A percentile compares a stretch with the other conserved stretches of the same genome.
phyloP scores from a whole-genome alignment of 768 basidiomycete species.

The Mycena haematopus region DNA sequence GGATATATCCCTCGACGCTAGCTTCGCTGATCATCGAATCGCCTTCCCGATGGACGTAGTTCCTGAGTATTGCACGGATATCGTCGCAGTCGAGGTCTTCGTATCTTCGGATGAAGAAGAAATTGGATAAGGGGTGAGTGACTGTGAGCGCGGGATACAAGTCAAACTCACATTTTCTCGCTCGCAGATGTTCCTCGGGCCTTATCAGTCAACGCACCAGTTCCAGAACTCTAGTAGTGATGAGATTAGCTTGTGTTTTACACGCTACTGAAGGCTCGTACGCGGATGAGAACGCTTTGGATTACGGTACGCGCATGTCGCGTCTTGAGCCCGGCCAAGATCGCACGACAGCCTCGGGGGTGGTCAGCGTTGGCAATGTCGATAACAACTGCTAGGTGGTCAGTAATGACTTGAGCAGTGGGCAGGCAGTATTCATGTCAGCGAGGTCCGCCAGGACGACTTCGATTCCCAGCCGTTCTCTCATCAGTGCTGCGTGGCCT shows the following conservation, averaged over 20 bases:
- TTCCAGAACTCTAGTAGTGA: constrained; percentile 24
- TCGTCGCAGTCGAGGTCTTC: constrained; percentile 29
- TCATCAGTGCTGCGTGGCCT: constrained; percentile 9
- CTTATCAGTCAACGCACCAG: constrained; percentile 29
- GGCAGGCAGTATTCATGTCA: too few relatives aligned
- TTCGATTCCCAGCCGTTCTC: constrained; percentile 17
- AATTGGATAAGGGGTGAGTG: not conserved
- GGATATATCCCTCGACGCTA: constrained; percentile 26
- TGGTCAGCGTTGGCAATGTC: constrained; percentile 29
- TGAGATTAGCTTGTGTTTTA: not conserved
- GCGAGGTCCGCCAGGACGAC: constrained; percentile 18
- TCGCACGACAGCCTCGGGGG: constrained; percentile 17
- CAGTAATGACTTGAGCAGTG: not conserved
- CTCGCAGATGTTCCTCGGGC: constrained; percentile 25
- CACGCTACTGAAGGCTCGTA: too few relatives aligned
- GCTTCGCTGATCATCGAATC: constrained; percentile 24
- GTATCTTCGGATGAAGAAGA: constrained; percentile 13
- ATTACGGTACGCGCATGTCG: constrained; percentile 15
- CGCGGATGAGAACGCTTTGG: constrained; percentile 24
- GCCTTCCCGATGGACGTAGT: constrained; percentile 28
- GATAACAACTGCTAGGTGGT: constrained; percentile 12
- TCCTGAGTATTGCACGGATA: constrained; percentile 26
- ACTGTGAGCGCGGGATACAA: too few relatives aligned
- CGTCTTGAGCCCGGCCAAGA: constrained; percentile 25
- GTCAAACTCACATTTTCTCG: constrained; percentile 29